Base-by-base conservation (phyloP, 768 basidiomycete species). In the Rhizopogon roseolus region DNA sequence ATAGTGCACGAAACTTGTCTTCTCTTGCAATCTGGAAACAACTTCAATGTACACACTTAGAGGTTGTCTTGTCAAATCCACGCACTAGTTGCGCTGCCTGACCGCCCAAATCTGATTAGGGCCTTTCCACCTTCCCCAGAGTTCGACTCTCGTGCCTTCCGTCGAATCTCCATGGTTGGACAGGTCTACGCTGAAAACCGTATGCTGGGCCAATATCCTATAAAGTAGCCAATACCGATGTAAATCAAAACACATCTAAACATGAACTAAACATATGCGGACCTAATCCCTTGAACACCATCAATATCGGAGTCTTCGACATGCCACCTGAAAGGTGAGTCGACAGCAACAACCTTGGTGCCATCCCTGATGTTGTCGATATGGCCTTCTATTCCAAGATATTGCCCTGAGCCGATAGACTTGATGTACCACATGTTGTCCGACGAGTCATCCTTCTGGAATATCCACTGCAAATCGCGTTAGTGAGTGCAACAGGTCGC, bases 61-160 rank as follows among this genome's bases (percentile, higher is more conserved):
- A 7, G 8, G 3, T 36, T 6, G 5, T n/a, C 19, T 16, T 10
- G 17, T 7, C 11, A 45, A 19, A 17, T 29, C 28, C 10, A 36
- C 32, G 7, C 5, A 36, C 46, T 19, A 48, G 2, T 19, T 22
- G 25, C 19, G 46, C 14, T 34, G 8, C 11, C 14, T 66, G 61
- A 79, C 72, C 25, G 58, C 70, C 83, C 83, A 84, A 4, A 76
- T 71, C 66, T 85, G 83, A 59, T 82, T 81, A 17, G 70, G 45
- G 4, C 75, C 80, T 0, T 61, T 64, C 81, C 79, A 81, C 16
- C 69, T 69, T 13, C 58, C 59, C 81, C 82, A 84, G 27, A 82
- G 49, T 2, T 73, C 70, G 22, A 84, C 63, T 0, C 71, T 68
- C 0, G 76, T 78, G 5, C 80, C 79, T 6, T 74, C 73, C 0